Base-by-base conservation (phyloP, 441 rosid genomes). In the Heliophila coronopifolia region DNA sequence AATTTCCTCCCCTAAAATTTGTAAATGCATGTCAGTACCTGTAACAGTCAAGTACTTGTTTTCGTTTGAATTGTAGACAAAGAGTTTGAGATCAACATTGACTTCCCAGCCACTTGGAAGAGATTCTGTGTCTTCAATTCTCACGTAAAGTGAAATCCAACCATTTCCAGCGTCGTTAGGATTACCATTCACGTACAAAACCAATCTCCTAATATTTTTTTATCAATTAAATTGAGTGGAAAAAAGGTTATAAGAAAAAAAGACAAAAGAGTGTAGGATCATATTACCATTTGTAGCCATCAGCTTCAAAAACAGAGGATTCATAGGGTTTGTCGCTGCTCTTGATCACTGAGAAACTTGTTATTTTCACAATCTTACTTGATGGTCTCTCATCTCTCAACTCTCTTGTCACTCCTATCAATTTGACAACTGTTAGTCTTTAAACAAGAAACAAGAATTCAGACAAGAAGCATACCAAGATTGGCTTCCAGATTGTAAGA, bases 201-300 rank as follows among this genome's bases (percentile, higher is more conserved):
- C 19, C 47, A 77, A 39, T 36, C 74, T 75, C 84, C 79, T 75
- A n/a, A 4, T n/a, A 16, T 34, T 50, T 2, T 13, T 0, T 34
- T 50, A 2, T 2, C 9, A n/a, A n/a, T n/a, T n/a, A n/a, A n/a
- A n/a, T n/a, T n/a, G n/a, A n/a, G n/a, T n/a, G n/a, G n/a, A n/a
- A n/a, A n/a, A n/a, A n/a, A n/a, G n/a, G n/a, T n/a, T n/a, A n/a
- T n/a, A n/a, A n/a, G n/a, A n/a, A n/a, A n/a, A n/a, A n/a, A n/a
- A n/a, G n/a, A n/a, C n/a, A n/a, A n/a, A n/a, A n/a, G n/a, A n/a
- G n/a, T n/a, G n/a, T n/a, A n/a, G n/a, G n/a, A n/a, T n/a, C n/a
- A 20, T n/a, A n/a, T 30, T 32, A 71, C 81, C 79, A 77, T 66
- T 69, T 71, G 59, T 70, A 64, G 40, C 68, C 67, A 9, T 25